A percentile compares a stretch with the other conserved stretches of the same genome.
Conservation (phyloP, 2,329 filamentous ascomycete genomes). For the Dactylonectria estremocensis region DNA sequence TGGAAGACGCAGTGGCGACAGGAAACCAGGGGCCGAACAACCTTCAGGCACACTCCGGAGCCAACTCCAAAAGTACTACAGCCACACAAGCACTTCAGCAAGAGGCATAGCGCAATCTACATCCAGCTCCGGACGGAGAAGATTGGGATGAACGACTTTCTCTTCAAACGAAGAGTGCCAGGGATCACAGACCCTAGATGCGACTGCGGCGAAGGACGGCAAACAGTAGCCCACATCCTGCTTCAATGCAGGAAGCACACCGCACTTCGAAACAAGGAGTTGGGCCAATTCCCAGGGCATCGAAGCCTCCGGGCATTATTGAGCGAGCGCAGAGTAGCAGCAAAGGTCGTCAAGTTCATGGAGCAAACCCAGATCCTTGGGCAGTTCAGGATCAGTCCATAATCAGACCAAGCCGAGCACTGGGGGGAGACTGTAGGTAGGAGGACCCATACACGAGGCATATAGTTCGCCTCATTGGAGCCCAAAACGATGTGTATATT, state of each 20-base stretch:
- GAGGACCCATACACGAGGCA: neutral
- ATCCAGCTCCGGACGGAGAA: slow-evolving; percentile 25
- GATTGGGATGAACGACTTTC: slow-evolving; percentile 27
- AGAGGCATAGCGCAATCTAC: slow-evolving; percentile 19
- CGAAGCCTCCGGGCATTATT: neutral
- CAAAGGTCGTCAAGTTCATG: slow-evolving; percentile 16
- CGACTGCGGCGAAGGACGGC: slow-evolving; percentile 25
- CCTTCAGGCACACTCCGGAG: slow-evolving; percentile 7
- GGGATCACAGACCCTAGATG: slow-evolving; percentile 23
- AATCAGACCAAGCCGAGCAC: too few species aligned
- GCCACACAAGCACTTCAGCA: slow-evolving; percentile 19
- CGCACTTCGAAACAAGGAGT: neutral
- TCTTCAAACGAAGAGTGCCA: slow-evolving; percentile 33
- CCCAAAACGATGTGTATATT: neutral
- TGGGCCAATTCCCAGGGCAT: slow-evolving; percentile 1
- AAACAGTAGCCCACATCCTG: slow-evolving; percentile 31
- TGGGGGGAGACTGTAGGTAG: slow-evolving; percentile 10
- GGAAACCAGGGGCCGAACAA: neutral
- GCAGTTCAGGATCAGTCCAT: too few species aligned
- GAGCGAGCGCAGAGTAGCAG: slow-evolving; percentile 7
- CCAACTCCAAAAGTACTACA: slow-evolving; percentile 12
- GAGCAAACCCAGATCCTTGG: slow-evolving; percentile 9
- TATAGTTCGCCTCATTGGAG: neutral
- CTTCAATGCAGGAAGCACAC: slow-evolving; percentile 9
- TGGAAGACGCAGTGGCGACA: neutral